These are phyloP conservation scores for Vitis labrusca DNA, from an alignment of 164 flowering plant species.

Conservation along the genomic window DNA sequence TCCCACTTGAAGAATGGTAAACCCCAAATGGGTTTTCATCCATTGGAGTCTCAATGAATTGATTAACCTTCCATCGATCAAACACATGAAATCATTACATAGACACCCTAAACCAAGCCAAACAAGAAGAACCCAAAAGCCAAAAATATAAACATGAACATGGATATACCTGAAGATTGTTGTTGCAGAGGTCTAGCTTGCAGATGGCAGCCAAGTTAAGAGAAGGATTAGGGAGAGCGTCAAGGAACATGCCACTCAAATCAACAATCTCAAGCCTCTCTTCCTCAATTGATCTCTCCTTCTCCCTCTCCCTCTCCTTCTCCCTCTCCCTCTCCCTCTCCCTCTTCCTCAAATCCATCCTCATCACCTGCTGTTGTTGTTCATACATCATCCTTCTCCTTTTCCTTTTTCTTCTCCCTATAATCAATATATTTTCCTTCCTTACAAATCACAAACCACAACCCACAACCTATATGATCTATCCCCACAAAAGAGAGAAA, in stretches of 20 bases:
- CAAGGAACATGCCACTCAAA: conserved; percentile 70
- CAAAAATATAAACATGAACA: neutral
- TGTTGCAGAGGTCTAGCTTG: conserved; percentile 81
- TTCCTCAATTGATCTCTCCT: conserved; percentile 15
- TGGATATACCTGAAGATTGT: conserved; percentile 62
- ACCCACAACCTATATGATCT: too few relatives aligned
- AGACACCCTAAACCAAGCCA: too few relatives aligned
- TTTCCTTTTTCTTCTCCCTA: too few relatives aligned
- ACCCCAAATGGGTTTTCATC: too few relatives aligned
- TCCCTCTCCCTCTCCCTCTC: conserved; percentile 4
- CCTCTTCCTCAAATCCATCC: neutral
- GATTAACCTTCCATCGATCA: too few relatives aligned
- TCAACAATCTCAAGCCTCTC: conserved; percentile 49
- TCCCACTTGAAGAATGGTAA: too few relatives aligned
- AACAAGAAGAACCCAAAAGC: too few relatives aligned
- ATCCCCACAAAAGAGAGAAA: too few relatives aligned
- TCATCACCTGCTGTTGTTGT: conserved; percentile 6
- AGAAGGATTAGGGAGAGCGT: conserved; percentile 56
- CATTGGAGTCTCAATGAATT: too few relatives aligned
- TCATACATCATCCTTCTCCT: conserved; percentile 13
- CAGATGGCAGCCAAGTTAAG: conserved; percentile 50
- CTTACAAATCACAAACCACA: too few relatives aligned
- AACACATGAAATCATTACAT: too few relatives aligned
- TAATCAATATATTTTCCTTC: too few relatives aligned
- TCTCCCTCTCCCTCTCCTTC: conserved; percentile 12